Conservation (phyloP, 2,329 filamentous ascomycete species). For the Botrytis squamosa region DNA sequence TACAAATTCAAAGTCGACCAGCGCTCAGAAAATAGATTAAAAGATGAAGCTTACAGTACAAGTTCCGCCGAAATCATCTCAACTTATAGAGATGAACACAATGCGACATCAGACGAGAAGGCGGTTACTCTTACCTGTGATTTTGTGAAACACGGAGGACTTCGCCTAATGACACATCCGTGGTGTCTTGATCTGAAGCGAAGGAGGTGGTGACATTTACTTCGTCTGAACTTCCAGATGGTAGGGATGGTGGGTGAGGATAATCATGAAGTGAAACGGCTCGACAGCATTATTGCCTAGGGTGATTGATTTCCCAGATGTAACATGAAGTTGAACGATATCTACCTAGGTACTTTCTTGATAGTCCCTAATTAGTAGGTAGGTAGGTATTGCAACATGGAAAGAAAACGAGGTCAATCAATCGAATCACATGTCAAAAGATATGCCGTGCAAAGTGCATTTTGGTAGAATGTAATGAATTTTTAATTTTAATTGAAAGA, state of each 20-base stretch:
- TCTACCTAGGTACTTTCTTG: neutral
- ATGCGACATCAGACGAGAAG: neutral
- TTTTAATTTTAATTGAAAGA: neutral
- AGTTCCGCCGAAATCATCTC: constrained; percentile 4
- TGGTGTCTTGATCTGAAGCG: constrained; percentile 9
- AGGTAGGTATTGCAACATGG: neutral
- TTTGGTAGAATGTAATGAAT: neutral
- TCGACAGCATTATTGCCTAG: neutral
- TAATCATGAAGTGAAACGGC: constrained; percentile 1
- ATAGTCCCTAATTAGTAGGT: neutral
- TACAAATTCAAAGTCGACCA: constrained; percentile 20
- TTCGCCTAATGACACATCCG: constrained; percentile 11
- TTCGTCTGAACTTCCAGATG: constrained; percentile 29
- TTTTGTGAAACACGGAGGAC: neutral
- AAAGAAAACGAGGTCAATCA: neutral
- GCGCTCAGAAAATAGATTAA: constrained; percentile 24
- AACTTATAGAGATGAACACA: constrained; percentile 24
- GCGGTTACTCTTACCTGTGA: neutral
- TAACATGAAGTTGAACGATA: neutral
- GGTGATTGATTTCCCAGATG: neutral
- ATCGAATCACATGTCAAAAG: neutral
- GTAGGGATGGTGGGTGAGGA: constrained; percentile 7
- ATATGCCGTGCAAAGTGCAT: neutral
- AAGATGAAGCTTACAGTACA: neutral
- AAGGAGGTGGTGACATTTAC: constrained; percentile 3